phyloP scores from a whole-genome alignment of 108 stramenopile genomes.

The Conticribra guillardii region DNA sequence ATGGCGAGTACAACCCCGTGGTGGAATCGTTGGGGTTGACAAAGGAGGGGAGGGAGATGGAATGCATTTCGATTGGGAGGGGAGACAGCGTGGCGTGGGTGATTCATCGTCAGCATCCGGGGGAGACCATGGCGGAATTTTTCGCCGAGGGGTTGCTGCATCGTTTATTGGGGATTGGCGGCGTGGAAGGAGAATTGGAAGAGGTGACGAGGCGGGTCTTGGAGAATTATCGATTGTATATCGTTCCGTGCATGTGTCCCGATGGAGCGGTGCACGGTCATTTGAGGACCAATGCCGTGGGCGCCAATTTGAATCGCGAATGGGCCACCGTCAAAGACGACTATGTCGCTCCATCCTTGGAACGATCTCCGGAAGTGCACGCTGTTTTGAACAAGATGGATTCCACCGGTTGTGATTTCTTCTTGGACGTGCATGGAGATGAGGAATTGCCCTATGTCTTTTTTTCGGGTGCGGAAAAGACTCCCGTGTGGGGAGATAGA shows the following conservation, averaged over 20 bases:
- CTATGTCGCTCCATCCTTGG: constrained; percentile 81
- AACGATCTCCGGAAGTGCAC: constrained; percentile 84
- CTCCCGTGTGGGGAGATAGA: constrained; percentile 72
- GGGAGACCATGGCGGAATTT: constrained; percentile 86
- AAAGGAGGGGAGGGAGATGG: constrained; percentile 80
- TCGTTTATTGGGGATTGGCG: constrained; percentile 59
- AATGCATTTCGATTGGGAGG: constrained; percentile 71
- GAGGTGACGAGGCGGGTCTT: constrained; percentile 50
- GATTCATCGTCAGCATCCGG: constrained; percentile 88
- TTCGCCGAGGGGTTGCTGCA: constrained; percentile 78
- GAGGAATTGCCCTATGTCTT: constrained; percentile 90
- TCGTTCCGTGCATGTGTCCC: constrained; percentile 90
- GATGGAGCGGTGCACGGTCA: constrained; percentile 86
- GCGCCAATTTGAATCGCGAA: constrained; percentile 90
- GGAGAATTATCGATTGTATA: constrained; percentile 71
- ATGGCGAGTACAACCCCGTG: constrained; percentile 30
- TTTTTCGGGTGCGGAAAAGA: constrained; percentile 80
- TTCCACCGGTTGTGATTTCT: constrained; percentile 80
- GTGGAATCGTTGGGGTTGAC: constrained; percentile 68
- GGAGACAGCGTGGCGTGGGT: constrained; percentile 72
- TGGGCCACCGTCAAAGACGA: constrained; percentile 69
- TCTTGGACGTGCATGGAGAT: constrained; percentile 90
- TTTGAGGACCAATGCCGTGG: constrained; percentile 83
- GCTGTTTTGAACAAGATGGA: constrained; percentile 84
- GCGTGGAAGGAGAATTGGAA: constrained; percentile 51